Evolutionary conservation across 2,329 filamentous ascomycete species (phyloP).

Genomic region (Colletotrichum neosansevieriae): DNA sequence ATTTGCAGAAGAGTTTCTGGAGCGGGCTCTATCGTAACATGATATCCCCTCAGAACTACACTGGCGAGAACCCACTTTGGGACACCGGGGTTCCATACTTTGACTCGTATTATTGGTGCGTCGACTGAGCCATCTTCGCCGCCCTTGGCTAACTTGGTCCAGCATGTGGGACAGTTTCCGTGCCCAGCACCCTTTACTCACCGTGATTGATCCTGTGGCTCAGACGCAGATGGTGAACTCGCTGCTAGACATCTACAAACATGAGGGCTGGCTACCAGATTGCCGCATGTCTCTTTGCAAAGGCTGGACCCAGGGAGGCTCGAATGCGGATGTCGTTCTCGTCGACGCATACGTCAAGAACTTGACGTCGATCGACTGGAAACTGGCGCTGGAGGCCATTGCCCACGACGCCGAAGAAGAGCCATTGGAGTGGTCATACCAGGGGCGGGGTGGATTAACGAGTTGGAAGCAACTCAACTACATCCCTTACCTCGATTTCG

Average conservation of each 20-base stretch:
- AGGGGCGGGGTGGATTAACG: constrained; percentile 73
- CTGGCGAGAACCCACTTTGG: constrained; percentile 74
- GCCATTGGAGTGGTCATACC: constrained; percentile 71
- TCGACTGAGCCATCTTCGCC: not conserved
- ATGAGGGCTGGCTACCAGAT: constrained; percentile 76
- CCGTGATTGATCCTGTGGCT: constrained; percentile 70
- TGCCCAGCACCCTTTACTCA: constrained; percentile 72
- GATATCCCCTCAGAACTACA: constrained; percentile 76
- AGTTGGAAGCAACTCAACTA: constrained; percentile 75
- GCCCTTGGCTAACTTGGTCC: constrained; percentile 11
- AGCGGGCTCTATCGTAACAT: constrained; percentile 71
- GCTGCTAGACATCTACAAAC: constrained; percentile 73
- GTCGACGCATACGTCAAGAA: constrained; percentile 74
- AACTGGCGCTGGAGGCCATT: constrained; percentile 72
- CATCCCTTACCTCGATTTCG: constrained; percentile 73
- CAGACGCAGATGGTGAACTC: constrained; percentile 73
- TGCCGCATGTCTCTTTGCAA: constrained; percentile 77
- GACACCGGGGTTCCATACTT: constrained; percentile 72
- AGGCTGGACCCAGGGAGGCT: constrained; percentile 76
- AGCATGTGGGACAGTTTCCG: constrained; percentile 74
- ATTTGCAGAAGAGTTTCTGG: constrained; percentile 70
- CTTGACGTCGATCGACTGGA: constrained; percentile 69
- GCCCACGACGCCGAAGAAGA: constrained; percentile 73
- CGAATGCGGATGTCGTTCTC: constrained; percentile 74
- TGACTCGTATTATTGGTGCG: constrained; percentile 61